Conservation (phyloP, 2,329 filamentous ascomycete species). For the Aspergillus ochraceus region DNA sequence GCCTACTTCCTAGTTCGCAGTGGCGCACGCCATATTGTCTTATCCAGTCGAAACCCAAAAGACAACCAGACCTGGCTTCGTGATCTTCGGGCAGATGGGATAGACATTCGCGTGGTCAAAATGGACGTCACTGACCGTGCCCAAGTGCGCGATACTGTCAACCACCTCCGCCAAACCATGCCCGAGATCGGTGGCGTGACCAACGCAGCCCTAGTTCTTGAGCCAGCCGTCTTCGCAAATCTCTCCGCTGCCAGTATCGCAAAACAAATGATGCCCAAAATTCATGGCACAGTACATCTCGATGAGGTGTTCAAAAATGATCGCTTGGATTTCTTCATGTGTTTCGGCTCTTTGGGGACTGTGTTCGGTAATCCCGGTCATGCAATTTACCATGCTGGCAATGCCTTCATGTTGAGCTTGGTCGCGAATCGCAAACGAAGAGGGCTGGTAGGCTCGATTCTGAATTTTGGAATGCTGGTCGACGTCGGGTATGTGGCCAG, state of each 20-base stretch:
- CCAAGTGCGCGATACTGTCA: neutral
- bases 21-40: neutral
- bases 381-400: neutral
- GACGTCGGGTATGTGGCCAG: neutral
- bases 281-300: neutral
- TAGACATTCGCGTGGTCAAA: neutral
- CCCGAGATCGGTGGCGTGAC: neutral
- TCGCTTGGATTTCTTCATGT: neutral
- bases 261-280: neutral
- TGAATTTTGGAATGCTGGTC: neutral
- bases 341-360: neutral
- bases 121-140: neutral
- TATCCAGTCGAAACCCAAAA: neutral
- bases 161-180: neutral
- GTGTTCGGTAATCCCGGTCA: neutral
- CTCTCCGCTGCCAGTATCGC: neutral
- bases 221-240: neutral
- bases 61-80: neutral
- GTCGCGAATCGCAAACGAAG: neutral
- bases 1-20: neutral
- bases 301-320: neutral
- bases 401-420: neutral
- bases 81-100: neutral
- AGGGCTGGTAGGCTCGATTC: neutral
- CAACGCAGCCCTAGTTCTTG: neutral